Evolutionary conservation across 192 early-diverging fungal species (phyloP), one percentile per base, ranked within the genome.

Genomic region (Kickxella alabastrina): DNA sequence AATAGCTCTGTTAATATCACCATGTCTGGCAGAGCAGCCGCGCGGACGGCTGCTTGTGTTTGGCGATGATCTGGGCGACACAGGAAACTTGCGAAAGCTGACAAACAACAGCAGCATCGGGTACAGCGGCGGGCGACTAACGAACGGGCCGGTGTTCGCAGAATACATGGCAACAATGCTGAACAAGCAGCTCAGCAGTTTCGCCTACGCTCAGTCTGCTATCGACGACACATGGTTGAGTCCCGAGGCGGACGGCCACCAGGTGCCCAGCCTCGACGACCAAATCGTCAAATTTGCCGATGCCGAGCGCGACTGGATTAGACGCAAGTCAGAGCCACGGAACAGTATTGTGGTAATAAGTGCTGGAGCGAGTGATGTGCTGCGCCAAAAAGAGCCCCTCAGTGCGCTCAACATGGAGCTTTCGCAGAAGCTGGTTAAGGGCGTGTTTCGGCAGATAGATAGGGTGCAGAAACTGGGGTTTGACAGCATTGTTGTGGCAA

Each of bases 141-240:
- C 60, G 9, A 63, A 63, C 22, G 60, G 60, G 2, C 60, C 60
- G 2, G 42, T 47, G 29, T 63, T 63, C 40, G 53, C 18, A 19
- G 60, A 63, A n/a, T 63, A 63, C 35, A 63, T 63, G 60, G 60
- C 60, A 43, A 63, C 60, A 1, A 6, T 29, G 1, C 31, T 63
- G 5, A 46, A 45, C 15, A 46, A 24, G 1, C 25, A 35, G 3
- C 43, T 50, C 14, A 35, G 41, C 23, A 63, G 52, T 43, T 50
- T 48, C 39, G 53, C 52, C 6, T 54, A 50, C 28, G 47, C 52
- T 17, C 44, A 63, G 4, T 49, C 60, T 9, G 38, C 42, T 0
- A 26, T 51, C 6, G 26, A 50, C 31, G 41, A 26, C 38, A 40
- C 26, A n/a, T 48, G 43, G 50, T 2, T 15, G 2, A 19, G n/a